phyloP scores from a whole-genome alignment of 1,284 basidiomycete genomes.

The Boletus smithii region DNA sequence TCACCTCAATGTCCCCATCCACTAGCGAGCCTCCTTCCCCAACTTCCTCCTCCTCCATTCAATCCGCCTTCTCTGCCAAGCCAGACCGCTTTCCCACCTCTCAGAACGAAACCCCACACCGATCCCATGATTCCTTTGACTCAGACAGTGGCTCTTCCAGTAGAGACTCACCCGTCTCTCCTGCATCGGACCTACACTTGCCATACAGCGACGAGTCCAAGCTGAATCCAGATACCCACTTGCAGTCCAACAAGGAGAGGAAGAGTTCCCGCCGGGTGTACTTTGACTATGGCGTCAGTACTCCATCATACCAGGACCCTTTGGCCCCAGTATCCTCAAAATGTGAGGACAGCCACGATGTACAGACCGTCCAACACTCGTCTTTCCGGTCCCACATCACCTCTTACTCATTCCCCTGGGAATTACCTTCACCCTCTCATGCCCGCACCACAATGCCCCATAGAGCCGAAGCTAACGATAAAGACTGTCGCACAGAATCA shows the following conservation, averaged over 20 bases:
- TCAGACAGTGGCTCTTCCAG: constrained; percentile 13
- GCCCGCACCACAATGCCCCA: constrained; percentile 4
- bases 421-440: constrained; percentile 19
- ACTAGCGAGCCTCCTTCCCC: too few species aligned
- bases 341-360: constrained; percentile 1
- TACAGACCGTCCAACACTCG: background rate
- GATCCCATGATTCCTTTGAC: constrained; percentile 5
- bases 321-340: constrained; percentile 7
- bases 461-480: constrained; percentile 1
- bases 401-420: constrained; percentile 20
- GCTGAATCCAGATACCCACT: constrained; percentile 1
- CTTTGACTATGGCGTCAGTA: constrained; percentile 21
- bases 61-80: too few species aligned
- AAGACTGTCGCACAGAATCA: constrained; percentile 6
- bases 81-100: too few species aligned
- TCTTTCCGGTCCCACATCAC: constrained; percentile 1
- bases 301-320: constrained; percentile 4
- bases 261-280: constrained; percentile 20
- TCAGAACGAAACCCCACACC: background rate
- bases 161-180: constrained; percentile 4
- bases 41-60: too few species aligned
- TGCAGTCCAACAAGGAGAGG: constrained; percentile 13
- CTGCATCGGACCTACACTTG: background rate
- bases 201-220: constrained; percentile 13
- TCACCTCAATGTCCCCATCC: too few species aligned